Percentiles rank a stretch among this genome's conserved stretches.
Conservation (phyloP, 257 asterid genomes). For the Phtheirospermum japonicum region DNA sequence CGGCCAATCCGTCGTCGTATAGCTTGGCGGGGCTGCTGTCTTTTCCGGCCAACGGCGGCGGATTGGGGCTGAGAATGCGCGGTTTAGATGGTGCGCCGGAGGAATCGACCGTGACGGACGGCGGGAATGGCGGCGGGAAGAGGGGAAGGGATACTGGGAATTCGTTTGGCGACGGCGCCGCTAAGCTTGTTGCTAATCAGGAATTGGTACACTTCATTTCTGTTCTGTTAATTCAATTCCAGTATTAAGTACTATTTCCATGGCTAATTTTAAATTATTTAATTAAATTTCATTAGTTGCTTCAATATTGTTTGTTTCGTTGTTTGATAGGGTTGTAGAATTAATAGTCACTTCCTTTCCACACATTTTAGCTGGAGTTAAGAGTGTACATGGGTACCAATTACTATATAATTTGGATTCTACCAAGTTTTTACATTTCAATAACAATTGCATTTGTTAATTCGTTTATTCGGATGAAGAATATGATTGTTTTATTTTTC, state of each 20-base stretch:
- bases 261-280: not conserved
- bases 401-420: too few species aligned
- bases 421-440: too few species aligned
- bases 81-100: conserved; percentile 45
- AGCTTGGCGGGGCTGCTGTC: conserved; percentile 77
- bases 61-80: conserved; percentile 51
- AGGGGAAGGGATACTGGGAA: conserved; percentile 47
- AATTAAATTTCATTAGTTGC: too few species aligned
- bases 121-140: conserved; percentile 42
- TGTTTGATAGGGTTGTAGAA: too few species aligned
- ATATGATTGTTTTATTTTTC: not conserved
- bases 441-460: not conserved
- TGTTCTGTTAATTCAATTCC: not conserved
- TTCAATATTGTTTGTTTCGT: too few species aligned
- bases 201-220: conserved; percentile 44
- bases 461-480: not conserved
- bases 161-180: conserved; percentile 41
- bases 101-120: conserved; percentile 74
- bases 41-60: conserved; percentile 44
- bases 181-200: conserved; percentile 44
- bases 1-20: conserved; percentile 63
- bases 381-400: too few species aligned
- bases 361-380: too few species aligned
- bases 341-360: too few species aligned
- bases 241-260: not conserved